A percentile compares a stretch with the other conserved stretches of the same genome.
Conservation (phyloP, 1,139 yeast species). For the Taphrina confusa region DNA sequence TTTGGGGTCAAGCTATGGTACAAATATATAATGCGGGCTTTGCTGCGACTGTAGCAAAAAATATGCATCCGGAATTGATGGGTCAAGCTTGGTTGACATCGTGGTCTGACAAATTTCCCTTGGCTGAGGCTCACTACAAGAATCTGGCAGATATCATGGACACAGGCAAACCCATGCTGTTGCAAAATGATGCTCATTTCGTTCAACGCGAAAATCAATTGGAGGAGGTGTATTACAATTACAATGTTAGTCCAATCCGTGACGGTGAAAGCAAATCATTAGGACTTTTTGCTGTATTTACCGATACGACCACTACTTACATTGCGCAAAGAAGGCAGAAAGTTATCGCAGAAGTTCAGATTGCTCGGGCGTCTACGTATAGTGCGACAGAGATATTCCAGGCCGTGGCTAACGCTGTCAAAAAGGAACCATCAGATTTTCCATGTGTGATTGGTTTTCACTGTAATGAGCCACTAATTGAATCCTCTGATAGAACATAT, state of each 20-base stretch:
- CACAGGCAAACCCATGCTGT: not conserved
- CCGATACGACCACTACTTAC: constrained; percentile 1
- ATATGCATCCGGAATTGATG: constrained; percentile 12
- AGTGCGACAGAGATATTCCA: not conserved
- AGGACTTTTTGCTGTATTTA: not conserved
- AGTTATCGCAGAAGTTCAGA: not conserved
- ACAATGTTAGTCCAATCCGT: not conserved
- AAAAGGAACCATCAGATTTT: not conserved
- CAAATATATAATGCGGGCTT: constrained; percentile 11
- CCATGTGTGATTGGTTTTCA: constrained; percentile 6
- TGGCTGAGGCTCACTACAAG: not conserved
- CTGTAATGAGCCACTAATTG: constrained; percentile 1
- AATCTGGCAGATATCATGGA: not conserved
- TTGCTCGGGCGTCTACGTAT: not conserved
- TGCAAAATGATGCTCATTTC: not conserved
- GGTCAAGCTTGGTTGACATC: not conserved
- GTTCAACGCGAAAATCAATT: not conserved
- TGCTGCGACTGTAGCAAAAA: not conserved
- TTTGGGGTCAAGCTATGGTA: constrained; percentile 2
- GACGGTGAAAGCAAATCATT: not conserved
- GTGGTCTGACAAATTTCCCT: not conserved
- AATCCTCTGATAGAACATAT: not conserved
- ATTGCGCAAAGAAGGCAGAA: not conserved
- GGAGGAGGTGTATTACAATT: constrained; percentile 1
- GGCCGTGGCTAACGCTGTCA: not conserved